These are phyloP conservation scores for Aspergillus mulundensis DNA, from an alignment of 495 filamentous ascomycete genomes.

Conservation along the genomic window DNA sequence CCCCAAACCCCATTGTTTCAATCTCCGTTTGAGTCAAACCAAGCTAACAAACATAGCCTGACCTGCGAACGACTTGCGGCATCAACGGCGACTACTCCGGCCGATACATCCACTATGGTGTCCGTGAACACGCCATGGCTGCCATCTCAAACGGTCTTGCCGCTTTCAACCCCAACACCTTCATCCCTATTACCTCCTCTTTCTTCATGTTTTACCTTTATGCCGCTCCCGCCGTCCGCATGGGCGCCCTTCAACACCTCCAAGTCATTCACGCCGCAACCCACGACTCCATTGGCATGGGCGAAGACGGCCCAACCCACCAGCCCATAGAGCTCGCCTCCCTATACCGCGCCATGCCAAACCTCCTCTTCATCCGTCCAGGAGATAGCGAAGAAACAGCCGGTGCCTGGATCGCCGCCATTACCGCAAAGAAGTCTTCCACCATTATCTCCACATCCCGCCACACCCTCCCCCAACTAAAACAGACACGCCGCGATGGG, in stretches of 20 bases:
- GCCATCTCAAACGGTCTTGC: conserved; percentile 52
- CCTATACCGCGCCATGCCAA: conserved; percentile 58
- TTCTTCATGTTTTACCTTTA: conserved; percentile 64
- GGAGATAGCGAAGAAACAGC: conserved; percentile 54
- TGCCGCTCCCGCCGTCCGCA: conserved; percentile 55
- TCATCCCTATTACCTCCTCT: conserved; percentile 49
- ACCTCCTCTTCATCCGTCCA: conserved; percentile 55
- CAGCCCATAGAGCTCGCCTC: conserved; percentile 56
- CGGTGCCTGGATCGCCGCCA: conserved; percentile 50
- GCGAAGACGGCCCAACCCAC: conserved; percentile 59
- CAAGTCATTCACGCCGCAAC: conserved; percentile 57
- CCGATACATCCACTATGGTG: conserved; percentile 51
- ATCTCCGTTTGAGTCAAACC: neutral
- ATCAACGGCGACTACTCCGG: conserved; percentile 48
- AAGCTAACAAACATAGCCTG: conserved; percentile 28
- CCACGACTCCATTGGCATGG: conserved; percentile 56
- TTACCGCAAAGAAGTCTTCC: conserved; percentile 40
- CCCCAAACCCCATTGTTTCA: neutral
- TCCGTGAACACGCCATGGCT: conserved; percentile 54
- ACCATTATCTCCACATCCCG: conserved; percentile 48
- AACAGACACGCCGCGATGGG: conserved; percentile 37
- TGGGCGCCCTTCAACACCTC: conserved; percentile 55
- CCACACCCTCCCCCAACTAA: conserved; percentile 41
- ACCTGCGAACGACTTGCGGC: conserved; percentile 39
- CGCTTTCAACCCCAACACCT: conserved; percentile 45